Evolutionary conservation across 768 basidiomycete genomes (phyloP).

Genomic region (Arthromyces matolae): DNA sequence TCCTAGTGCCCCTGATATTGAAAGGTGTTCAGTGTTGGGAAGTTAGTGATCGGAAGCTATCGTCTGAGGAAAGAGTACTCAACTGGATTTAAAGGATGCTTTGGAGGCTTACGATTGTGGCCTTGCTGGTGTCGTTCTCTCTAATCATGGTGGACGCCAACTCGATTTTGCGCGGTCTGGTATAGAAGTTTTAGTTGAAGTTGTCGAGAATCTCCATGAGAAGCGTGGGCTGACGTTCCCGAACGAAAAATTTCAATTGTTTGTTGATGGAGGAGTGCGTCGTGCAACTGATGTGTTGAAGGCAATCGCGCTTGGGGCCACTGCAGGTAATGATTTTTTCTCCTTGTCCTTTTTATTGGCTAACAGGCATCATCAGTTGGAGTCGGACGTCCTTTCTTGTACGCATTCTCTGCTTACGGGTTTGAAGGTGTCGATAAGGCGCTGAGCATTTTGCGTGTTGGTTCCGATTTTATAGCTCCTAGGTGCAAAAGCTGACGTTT

Average conservation of each 20-base stretch:
- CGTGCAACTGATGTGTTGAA: slow-evolving; percentile 89
- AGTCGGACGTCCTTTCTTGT: slow-evolving; percentile 82
- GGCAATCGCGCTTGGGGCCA: slow-evolving; percentile 86
- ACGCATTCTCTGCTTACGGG: slow-evolving; percentile 88
- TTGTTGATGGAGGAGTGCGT: slow-evolving; percentile 92
- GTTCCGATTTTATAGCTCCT: slow-evolving; percentile 15
- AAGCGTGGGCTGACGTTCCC: slow-evolving; percentile 69
- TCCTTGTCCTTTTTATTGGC: slow-evolving; percentile 35
- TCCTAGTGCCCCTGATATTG: slow-evolving; percentile 78
- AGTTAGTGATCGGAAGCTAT: slow-evolving; percentile 26
- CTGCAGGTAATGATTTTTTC: slow-evolving; percentile 50
- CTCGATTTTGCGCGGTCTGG: slow-evolving; percentile 83
- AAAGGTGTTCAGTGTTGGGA: slow-evolving; percentile 92
- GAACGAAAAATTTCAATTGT: slow-evolving; percentile 77
- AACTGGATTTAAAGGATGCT: slow-evolving; percentile 51
- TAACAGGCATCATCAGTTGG: slow-evolving; percentile 50
- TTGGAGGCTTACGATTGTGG: slow-evolving; percentile 78
- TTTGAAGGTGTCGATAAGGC: slow-evolving; percentile 82
- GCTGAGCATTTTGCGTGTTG: slow-evolving; percentile 70
- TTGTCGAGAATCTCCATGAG: slow-evolving; percentile 66
- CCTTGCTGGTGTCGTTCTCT: slow-evolving; percentile 76
- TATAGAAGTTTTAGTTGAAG: slow-evolving; percentile 86
- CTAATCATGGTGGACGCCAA: slow-evolving; percentile 81
- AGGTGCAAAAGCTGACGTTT: neutral
- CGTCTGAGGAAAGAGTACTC: neutral